Evolutionary conservation across 2,329 filamentous ascomycete genomes (phyloP).

Genomic region (Lasiodiplodia hormozganensis): DNA sequence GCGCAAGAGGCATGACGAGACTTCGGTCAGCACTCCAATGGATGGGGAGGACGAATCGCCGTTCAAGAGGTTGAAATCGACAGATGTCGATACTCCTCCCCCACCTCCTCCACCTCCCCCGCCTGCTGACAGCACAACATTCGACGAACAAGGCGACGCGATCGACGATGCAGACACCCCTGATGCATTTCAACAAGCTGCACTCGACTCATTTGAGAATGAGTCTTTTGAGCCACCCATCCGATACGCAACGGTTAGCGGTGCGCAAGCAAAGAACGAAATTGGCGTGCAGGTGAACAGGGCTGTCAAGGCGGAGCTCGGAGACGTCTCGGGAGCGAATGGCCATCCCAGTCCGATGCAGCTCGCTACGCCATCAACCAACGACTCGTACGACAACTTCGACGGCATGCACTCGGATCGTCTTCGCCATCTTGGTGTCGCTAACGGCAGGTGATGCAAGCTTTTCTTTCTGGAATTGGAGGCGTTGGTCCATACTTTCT

Average conservation of each 20-base stretch:
- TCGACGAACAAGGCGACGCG: slow-evolving; percentile 35
- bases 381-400: slow-evolving; percentile 41
- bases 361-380: slow-evolving; percentile 53
- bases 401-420: slow-evolving; percentile 45
- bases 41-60: slow-evolving; percentile 37
- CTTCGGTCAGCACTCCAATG: slow-evolving; percentile 1
- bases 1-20: slow-evolving; percentile 46
- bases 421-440: slow-evolving; percentile 37
- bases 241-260: background rate
- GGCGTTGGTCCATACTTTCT: background rate
- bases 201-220: slow-evolving; percentile 29
- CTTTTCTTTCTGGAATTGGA: background rate
- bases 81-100: slow-evolving; percentile 43
- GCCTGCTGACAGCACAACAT: slow-evolving; percentile 40
- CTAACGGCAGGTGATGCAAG: slow-evolving; percentile 23
- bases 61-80: slow-evolving; percentile 43
- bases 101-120: slow-evolving; percentile 51
- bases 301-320: slow-evolving; percentile 8
- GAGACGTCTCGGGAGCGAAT: slow-evolving; percentile 32
- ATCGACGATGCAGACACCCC: slow-evolving; percentile 28
- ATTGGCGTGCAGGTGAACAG: slow-evolving; percentile 10
- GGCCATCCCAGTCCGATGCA: slow-evolving; percentile 47
- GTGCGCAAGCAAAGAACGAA: background rate
- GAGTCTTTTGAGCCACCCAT: background rate
- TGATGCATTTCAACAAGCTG: slow-evolving; percentile 20